Base-by-base conservation (phyloP, 192 early-diverging fungal species). In the Geranomyces variabilis region DNA sequence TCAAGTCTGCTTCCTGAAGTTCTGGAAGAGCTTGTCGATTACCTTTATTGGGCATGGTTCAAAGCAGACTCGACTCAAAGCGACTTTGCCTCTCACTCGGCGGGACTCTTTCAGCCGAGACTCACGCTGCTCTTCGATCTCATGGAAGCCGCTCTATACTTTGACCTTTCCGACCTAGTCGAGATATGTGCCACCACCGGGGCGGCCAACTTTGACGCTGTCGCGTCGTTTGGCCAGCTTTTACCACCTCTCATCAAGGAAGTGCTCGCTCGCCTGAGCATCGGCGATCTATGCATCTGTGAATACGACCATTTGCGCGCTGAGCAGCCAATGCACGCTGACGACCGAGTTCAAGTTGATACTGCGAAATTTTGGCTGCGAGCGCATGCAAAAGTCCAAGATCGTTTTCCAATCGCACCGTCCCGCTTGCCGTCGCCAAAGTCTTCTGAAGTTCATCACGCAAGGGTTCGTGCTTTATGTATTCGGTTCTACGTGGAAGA, bases 91-190 rank as follows among this genome's bases (percentile, higher is more conserved):
- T 65, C 29, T 2, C 12, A 31, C 22, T 24, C 24, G 4, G 24
- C 9, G 14, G 10, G 19, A 48, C 3, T 13, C 22, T 71, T 62
- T 47, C 29, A 21, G 31, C 70, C 62, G n/a, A 21, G 64, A 36
- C n/a, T 47, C 1, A 9, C 26, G n/a, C 43, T 56, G 19, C 33
- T 74, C 22, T 74, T 74, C 13, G 72, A 74, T 17, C 31, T 74
- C 4, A 67, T 74, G 55, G 72, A 66, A 1, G 72, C 72, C 15
- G 63, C 72, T 26, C 48, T 74, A 13, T 74, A 74, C 55, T 51
- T 74, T n/a, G 63, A 66, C 43, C 45, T 74, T 1, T 56, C 72
- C 1, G 57, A 34, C 15, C 72, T 74, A 9, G 72, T 67, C 12
- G 72, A 67, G 1, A 55, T 67, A 17, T 74, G 72, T 60, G 72